These are phyloP conservation scores for Globisporangium canariense DNA, from an alignment of 352 stramenopile species.

Conservation along the genomic window DNA sequence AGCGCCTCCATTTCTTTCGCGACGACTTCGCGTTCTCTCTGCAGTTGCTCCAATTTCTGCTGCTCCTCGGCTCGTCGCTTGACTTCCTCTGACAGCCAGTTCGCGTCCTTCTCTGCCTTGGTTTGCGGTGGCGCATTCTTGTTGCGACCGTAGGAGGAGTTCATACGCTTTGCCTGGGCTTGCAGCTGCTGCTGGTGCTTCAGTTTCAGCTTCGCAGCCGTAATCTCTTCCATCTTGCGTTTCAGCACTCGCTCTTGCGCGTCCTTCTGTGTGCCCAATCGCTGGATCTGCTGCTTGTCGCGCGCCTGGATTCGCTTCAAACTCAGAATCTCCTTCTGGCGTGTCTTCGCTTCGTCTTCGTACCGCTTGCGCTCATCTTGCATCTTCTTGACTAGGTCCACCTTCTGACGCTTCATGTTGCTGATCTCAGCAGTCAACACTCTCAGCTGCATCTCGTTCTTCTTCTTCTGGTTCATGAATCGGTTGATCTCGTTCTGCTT, in stretches of 20 bases:
- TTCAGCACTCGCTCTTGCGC: slow-evolving; percentile 85
- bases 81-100: slow-evolving; percentile 84
- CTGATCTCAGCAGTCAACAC: slow-evolving; percentile 78
- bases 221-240: slow-evolving; percentile 86
- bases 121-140: slow-evolving; percentile 31
- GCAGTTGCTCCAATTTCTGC: slow-evolving; percentile 81
- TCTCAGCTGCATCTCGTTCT: slow-evolving; percentile 82
- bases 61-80: slow-evolving; percentile 80
- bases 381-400: slow-evolving; percentile 88
- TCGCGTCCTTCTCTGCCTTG: slow-evolving; percentile 50
- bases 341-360: slow-evolving; percentile 76
- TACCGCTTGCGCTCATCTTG: slow-evolving; percentile 81
- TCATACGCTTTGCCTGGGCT: slow-evolving; percentile 65
- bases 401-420: slow-evolving; percentile 88
- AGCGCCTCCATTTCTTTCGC: slow-evolving; percentile 81
- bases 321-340: slow-evolving; percentile 72
- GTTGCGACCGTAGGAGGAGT: slow-evolving; percentile 48
- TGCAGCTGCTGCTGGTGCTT: slow-evolving; percentile 83
- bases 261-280: slow-evolving; percentile 77
- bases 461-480: slow-evolving; percentile 83
- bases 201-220: slow-evolving; percentile 68
- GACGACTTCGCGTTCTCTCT: slow-evolving; percentile 69
- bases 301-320: slow-evolving; percentile 79
- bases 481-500: slow-evolving; percentile 83
- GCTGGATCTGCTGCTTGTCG: slow-evolving; percentile 83